These are phyloP conservation scores for Cyclotella cryptica DNA, from an alignment of 108 stramenopile genomes.

Conservation along the genomic window DNA sequence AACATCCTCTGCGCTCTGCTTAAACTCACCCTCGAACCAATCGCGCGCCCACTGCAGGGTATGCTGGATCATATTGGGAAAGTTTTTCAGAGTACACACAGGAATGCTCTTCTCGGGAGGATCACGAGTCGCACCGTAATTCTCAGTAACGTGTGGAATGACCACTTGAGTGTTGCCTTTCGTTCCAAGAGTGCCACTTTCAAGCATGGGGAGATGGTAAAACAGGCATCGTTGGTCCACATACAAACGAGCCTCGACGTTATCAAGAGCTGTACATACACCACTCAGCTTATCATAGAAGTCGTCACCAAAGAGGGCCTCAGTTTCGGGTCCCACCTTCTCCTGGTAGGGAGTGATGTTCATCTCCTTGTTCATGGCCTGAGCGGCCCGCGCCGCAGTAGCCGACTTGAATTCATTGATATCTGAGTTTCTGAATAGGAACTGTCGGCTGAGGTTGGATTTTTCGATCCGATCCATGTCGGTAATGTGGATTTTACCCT, in stretches of 20 bases:
- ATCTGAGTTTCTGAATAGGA: conserved; percentile 96
- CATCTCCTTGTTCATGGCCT: conserved; percentile 91
- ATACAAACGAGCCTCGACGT: conserved; percentile 98
- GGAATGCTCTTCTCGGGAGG: conserved; percentile 99
- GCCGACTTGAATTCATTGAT: conserved; percentile 94
- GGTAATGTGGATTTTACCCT: conserved; percentile 91
- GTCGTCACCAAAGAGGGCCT: conserved; percentile 96
- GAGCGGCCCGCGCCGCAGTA: conserved; percentile 89
- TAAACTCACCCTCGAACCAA: conserved; percentile 98
- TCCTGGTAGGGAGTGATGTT: conserved; percentile 90
- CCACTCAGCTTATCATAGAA: conserved; percentile 95
- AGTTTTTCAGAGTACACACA: conserved; percentile 99
- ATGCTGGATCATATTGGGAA: conserved; percentile 98
- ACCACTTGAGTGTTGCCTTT: conserved; percentile 98
- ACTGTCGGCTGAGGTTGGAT: conserved; percentile 96
- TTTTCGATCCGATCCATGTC: conserved; percentile 99
- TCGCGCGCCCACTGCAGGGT: conserved; percentile 99
- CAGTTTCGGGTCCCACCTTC: conserved; percentile 94
- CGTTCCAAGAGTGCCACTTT: conserved; percentile 97
- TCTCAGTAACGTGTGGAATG: conserved; percentile 96
- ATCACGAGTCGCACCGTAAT: conserved; percentile 98
- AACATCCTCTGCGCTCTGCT: conserved; percentile 95
- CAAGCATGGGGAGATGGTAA: conserved; percentile 97
- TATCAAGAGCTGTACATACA: conserved; percentile 99
- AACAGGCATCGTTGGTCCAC: conserved; percentile 97